Conservation (phyloP, 176 grass and related monocot species). For the Eremochloa ophiuroides region DNA sequence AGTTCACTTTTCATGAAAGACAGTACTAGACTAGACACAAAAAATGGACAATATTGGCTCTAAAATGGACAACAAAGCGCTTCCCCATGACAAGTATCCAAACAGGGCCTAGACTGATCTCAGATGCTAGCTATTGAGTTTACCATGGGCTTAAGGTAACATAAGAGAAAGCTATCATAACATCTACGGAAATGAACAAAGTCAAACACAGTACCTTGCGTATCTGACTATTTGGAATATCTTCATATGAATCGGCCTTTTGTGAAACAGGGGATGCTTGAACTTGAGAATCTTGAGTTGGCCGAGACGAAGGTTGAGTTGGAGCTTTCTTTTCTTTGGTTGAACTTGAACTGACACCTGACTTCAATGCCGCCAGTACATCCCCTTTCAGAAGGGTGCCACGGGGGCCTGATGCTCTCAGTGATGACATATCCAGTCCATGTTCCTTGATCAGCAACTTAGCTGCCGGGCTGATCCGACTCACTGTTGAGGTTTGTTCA, state of each 20-base stretch:
- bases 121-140: too few species aligned
- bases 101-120: too few species aligned
- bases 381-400: slow-evolving; percentile 97
- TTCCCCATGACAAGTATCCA: too few species aligned
- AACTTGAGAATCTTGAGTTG: slow-evolving; percentile 38
- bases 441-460: slow-evolving; percentile 89
- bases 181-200: slow-evolving; percentile 17
- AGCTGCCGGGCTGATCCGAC: slow-evolving; percentile 78
- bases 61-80: not conserved
- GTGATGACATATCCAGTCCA: slow-evolving; percentile 55
- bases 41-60: slow-evolving; percentile 7
- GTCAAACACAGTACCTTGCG: slow-evolving; percentile 69
- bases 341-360: slow-evolving; percentile 39
- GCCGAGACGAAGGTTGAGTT: slow-evolving; percentile 29
- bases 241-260: slow-evolving; percentile 57
- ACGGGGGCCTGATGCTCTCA: slow-evolving; percentile 86
- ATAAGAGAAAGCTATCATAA: too few species aligned
- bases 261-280: slow-evolving; percentile 27
- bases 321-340: slow-evolving; percentile 47
- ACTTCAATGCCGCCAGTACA: slow-evolving; percentile 72
- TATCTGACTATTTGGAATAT: slow-evolving; percentile 85
- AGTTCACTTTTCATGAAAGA: slow-evolving; percentile 25
- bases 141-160: too few species aligned
- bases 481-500: slow-evolving; percentile 46
- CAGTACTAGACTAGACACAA: not conserved